A percentile compares a stretch with the other conserved stretches of the same genome.
Evolutionary conservation across 768 basidiomycete genomes (phyloP).

Genomic region (Rhodotorula paludigena): DNA sequence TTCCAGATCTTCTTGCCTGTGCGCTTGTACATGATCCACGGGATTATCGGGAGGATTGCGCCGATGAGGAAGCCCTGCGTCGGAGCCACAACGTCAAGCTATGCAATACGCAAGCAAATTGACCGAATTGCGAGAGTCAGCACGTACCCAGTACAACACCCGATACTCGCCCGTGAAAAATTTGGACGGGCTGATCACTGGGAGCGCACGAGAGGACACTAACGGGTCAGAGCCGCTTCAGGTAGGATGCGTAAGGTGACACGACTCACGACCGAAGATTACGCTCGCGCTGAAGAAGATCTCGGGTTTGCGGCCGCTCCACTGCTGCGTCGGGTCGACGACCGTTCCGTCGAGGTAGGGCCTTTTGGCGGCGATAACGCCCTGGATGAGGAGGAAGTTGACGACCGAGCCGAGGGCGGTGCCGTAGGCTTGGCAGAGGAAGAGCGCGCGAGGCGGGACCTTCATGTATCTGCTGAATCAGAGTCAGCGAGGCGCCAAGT

Average conservation of each 20-base stretch:
- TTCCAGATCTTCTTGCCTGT: conserved; percentile 32
- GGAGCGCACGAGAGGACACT: neutral
- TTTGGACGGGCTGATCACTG: conserved; percentile 3
- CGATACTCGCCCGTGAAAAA: conserved; percentile 45
- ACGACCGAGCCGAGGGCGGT: conserved; percentile 43
- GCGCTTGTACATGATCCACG: conserved; percentile 38
- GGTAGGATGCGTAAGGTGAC: no score
- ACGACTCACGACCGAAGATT: conserved; percentile 18
- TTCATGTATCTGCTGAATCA: conserved; percentile 21
- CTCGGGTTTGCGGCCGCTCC: conserved; percentile 39
- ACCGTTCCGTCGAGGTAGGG: conserved; percentile 44
- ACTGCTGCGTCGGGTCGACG: conserved; percentile 41
- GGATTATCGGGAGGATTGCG: conserved; percentile 40
- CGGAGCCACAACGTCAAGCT: neutral
- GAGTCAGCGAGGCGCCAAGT: neutral
- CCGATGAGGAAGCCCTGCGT: conserved; percentile 41
- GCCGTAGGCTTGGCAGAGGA: conserved; percentile 40
- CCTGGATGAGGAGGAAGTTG: conserved; percentile 43
- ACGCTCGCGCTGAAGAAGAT: conserved; percentile 35
- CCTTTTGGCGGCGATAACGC: conserved; percentile 43
- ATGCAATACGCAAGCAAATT: no score
- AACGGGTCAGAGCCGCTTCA: neutral
- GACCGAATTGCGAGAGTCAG: no score
- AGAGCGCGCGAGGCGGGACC: conserved; percentile 42
- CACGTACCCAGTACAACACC: conserved; percentile 37